Conservation (phyloP, 2,329 filamentous ascomycete genomes). For the Aspergillus spinulosporus region DNA sequence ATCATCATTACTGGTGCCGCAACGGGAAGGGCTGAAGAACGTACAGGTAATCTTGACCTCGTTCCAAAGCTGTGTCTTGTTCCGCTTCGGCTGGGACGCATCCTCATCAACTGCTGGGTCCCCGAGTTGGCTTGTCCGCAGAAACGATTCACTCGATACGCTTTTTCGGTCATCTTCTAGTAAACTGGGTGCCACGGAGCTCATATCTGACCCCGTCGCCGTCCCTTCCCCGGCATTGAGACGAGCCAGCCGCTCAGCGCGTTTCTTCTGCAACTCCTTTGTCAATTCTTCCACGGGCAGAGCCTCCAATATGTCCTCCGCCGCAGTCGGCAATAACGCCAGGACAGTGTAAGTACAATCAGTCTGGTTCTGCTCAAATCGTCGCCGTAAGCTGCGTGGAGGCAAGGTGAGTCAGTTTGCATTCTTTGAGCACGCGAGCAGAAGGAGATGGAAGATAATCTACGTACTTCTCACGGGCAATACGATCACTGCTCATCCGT, state of each 20-base stretch:
- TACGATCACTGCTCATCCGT: constrained; percentile 93
- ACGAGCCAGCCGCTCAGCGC: constrained; percentile 68
- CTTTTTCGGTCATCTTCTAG: constrained; percentile 83
- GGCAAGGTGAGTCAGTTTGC: constrained; percentile 10
- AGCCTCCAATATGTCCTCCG: constrained; percentile 81
- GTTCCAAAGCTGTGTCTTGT: constrained; percentile 94
- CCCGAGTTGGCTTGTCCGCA: constrained; percentile 76
- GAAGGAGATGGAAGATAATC: neutral
- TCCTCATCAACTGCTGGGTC: constrained; percentile 55
- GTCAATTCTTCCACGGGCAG: constrained; percentile 92
- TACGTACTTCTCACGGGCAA: constrained; percentile 90
- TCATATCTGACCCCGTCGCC: constrained; percentile 55
- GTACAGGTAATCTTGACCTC: constrained; percentile 93
- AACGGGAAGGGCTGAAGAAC: neutral
- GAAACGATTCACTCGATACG: constrained; percentile 73
- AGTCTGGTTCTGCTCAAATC: constrained; percentile 98
- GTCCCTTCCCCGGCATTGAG: constrained; percentile 56
- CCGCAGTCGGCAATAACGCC: constrained; percentile 88
- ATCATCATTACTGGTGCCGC: neutral
- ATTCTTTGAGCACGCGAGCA: constrained; percentile 18
- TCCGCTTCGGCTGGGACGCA: constrained; percentile 62
- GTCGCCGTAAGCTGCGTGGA: constrained; percentile 72
- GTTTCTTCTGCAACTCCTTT: constrained; percentile 91
- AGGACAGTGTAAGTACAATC: constrained; percentile 98
- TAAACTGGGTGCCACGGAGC: constrained; percentile 64